Base-by-base conservation (phyloP, 257 asterid species). In the Misopates orontium region DNA sequence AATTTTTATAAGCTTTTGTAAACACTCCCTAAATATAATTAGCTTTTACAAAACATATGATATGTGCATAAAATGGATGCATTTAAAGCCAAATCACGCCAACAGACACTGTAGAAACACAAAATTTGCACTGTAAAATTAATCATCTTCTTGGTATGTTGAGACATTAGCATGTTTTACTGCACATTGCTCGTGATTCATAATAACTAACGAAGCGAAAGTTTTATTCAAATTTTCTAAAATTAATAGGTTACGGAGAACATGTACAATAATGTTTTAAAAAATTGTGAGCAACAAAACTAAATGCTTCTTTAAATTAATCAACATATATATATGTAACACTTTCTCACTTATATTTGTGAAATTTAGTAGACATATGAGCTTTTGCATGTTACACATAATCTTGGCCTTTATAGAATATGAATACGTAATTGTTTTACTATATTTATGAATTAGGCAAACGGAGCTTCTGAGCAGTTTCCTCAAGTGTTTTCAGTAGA, bases 401-500 rank as follows among this genome's bases (percentile, higher is more conserved):
- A n/a, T n/a, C n/a, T n/a, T n/a, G n/a, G n/a, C n/a, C n/a, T n/a
- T n/a, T n/a, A n/a, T n/a, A n/a, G n/a, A n/a, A n/a, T n/a, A n/a
- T n/a, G n/a, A n/a, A n/a, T n/a, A n/a, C n/a, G n/a, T n/a, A n/a
- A n/a, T n/a, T n/a, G n/a, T n/a, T n/a, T n/a, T n/a, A n/a, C n/a
- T n/a, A n/a, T n/a, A 28, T 28, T 28, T 2, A 28, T 28, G 36
- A 2, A 28, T 28, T 72, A 85, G 93, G 91, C 79, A 60, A 79
- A 62, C 56, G 87, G 79, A 73, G 78, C 63, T 4, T 23, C 66
- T 18, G 82, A 75, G 3, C 80, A 73, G 40, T 56, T 71, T 58
- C 57, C 69, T 6, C 82, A 75, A 69, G 71, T 75, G 64, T 72
- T 78, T 63, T 64, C 84, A 10, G 72, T 75, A 78, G 96, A 89